Evolutionary conservation across 176 grass and related monocot species (phyloP).

Genomic region (Oryza australiensis): DNA sequence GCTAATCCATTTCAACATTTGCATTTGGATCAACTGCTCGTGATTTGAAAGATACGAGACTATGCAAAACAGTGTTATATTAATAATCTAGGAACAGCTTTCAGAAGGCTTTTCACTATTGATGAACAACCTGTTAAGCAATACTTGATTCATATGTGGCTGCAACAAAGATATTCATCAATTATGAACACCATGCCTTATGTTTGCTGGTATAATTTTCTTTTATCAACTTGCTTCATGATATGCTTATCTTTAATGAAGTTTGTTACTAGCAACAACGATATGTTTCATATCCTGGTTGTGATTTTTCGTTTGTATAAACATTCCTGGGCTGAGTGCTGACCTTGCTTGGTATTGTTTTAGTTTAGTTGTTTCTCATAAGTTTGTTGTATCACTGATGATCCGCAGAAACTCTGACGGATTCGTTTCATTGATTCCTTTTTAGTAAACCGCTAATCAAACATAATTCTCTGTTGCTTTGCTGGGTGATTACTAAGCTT

Average conservation of each 20-base stretch:
- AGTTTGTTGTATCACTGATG: not conserved
- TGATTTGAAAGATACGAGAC: conserved; percentile 61
- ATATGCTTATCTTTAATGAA: not conserved
- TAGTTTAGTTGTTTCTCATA: not conserved
- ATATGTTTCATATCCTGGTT: not conserved
- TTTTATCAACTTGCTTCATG: conserved; percentile 16
- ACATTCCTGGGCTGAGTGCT: not conserved
- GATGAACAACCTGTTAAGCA: conserved; percentile 43
- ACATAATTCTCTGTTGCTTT: not conserved
- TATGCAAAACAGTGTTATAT: conserved; percentile 56
- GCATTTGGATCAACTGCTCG: conserved; percentile 46
- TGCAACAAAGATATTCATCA: conserved; percentile 26
- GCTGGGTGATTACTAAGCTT: not conserved
- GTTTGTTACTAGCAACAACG: conserved; percentile 8
- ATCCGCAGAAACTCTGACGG: not conserved
- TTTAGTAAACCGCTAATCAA: conserved; percentile 4
- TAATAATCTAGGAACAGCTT: conserved; percentile 64
- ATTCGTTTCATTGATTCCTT: not conserved
- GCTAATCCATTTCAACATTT: conserved; percentile 65
- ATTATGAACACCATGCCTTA: conserved; percentile 4
- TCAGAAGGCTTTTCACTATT: conserved; percentile 34
- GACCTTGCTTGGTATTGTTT: not conserved
- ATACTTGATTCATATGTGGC: conserved; percentile 37
- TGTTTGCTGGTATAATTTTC: conserved; percentile 4
- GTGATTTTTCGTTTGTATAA: not conserved